Evolutionary conservation across 2,329 filamentous ascomycete species (phyloP).

Genomic region (Fusarium verrucosum): DNA sequence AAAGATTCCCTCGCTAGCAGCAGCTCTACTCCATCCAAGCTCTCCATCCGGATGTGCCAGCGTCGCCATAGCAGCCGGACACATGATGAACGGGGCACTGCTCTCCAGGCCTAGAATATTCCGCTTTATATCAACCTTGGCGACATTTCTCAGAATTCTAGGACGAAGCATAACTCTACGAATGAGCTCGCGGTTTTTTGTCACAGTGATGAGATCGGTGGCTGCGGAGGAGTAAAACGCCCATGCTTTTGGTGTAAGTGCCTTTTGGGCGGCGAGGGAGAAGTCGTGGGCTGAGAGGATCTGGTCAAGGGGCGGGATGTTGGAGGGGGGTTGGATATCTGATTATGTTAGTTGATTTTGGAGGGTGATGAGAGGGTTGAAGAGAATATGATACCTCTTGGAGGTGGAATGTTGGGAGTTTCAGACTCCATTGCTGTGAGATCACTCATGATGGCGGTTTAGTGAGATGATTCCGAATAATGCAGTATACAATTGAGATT

Average conservation of each 20-base stretch:
- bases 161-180: slow-evolving; percentile 67
- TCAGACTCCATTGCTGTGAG: slow-evolving; percentile 44
- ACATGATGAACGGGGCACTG: slow-evolving; percentile 68
- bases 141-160: slow-evolving; percentile 66
- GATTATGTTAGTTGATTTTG: neutral
- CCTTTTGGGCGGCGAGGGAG: slow-evolving; percentile 62
- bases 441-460: slow-evolving; percentile 36
- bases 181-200: slow-evolving; percentile 64
- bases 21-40: slow-evolving; percentile 45
- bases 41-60: slow-evolving; percentile 73
- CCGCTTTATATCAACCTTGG: slow-evolving; percentile 58
- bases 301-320: slow-evolving; percentile 32
- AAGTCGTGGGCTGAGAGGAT: slow-evolving; percentile 62
- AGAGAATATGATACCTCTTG: slow-evolving; percentile 24
- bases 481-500: neutral
- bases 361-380: neutral
- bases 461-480: neutral
- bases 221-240: slow-evolving; percentile 74
- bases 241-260: slow-evolving; percentile 71
- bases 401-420: slow-evolving; percentile 41
- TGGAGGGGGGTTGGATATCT: slow-evolving; percentile 28
- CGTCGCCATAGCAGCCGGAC: slow-evolving; percentile 71
- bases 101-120: slow-evolving; percentile 63
- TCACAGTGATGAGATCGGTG: slow-evolving; percentile 67
- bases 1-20: slow-evolving; percentile 42